These are phyloP conservation scores for Schwanniomyces polymorphus DNA, from an alignment of 805 yeast species.

Conservation along the genomic window DNA sequence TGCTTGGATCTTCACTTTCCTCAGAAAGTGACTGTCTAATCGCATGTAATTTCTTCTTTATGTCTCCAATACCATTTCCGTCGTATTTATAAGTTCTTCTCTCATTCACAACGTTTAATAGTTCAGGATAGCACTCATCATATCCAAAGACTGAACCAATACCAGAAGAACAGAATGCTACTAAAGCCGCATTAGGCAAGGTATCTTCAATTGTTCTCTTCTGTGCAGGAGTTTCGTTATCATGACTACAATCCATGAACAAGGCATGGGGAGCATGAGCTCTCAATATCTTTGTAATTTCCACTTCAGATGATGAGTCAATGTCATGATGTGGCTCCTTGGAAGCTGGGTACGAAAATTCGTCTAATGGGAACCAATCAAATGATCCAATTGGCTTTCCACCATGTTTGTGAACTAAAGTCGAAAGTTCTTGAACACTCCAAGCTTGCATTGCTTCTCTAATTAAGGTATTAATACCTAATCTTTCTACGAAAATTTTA, in stretches of 20 bases:
- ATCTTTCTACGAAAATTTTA: constrained; percentile 82
- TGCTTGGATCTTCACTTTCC: constrained; percentile 54
- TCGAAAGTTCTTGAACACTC: constrained; percentile 81
- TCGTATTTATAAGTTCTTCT: constrained; percentile 57
- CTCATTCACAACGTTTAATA: constrained; percentile 81
- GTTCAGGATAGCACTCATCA: constrained; percentile 85
- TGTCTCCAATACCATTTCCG: constrained; percentile 66
- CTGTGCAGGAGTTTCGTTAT: constrained; percentile 85
- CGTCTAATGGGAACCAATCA: constrained; percentile 75
- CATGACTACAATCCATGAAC: constrained; percentile 98
- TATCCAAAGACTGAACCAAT: constrained; percentile 93
- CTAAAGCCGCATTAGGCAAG: constrained; percentile 90
- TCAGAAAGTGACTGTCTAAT: constrained; percentile 59
- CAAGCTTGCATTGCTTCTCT: constrained; percentile 98
- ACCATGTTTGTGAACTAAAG: constrained; percentile 87
- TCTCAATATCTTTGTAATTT: constrained; percentile 64
- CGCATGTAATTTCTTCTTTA: constrained; percentile 60
- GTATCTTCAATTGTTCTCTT: constrained; percentile 94
- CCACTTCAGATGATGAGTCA: constrained; percentile 56
- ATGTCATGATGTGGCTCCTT: constrained; percentile 30
- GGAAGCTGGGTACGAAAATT: constrained; percentile 64
- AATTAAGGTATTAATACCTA: constrained; percentile 85
- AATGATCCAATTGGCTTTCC: constrained; percentile 95
- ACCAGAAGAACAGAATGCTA: constrained; percentile 89
- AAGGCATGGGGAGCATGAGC: constrained; percentile 86